Evolutionary conservation across 2,329 filamentous ascomycete species (phyloP).

Genomic region (Fusarium buxicola): DNA sequence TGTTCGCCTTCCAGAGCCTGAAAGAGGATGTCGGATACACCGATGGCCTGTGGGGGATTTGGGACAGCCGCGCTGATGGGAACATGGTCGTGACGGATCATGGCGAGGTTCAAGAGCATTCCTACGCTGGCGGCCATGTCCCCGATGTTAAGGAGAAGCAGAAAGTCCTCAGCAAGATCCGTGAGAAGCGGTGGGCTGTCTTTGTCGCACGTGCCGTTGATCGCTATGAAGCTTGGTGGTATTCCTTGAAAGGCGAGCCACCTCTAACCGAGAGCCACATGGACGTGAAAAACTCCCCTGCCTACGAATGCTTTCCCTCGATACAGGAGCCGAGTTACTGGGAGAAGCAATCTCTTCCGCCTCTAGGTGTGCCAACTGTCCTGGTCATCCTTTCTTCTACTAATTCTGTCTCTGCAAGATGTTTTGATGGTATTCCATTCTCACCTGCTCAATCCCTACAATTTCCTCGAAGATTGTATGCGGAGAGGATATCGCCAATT

Average conservation of each 20-base stretch:
- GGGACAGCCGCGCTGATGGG: constrained; percentile 54
- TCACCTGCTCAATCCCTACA: constrained; percentile 76
- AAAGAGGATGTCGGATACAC: constrained; percentile 69
- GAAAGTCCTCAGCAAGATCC: constrained; percentile 59
- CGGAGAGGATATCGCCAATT: constrained; percentile 30
- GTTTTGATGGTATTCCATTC: constrained; percentile 80
- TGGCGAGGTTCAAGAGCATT: constrained; percentile 26
- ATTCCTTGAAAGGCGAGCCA: constrained; percentile 12
- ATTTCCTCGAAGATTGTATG: constrained; percentile 47
- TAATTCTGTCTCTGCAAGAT: constrained; percentile 55
- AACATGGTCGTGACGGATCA: constrained; percentile 18
- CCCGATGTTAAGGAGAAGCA: constrained; percentile 42
- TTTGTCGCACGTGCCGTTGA: constrained; percentile 73
- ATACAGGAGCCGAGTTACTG: constrained; percentile 20
- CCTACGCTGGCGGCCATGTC: constrained; percentile 3
- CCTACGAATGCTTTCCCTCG: constrained; percentile 22
- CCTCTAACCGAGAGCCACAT: constrained; percentile 26
- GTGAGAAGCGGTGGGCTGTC: constrained; percentile 75
- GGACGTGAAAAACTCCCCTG: background rate
- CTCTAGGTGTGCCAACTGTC: constrained; percentile 31
- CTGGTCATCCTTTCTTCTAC: background rate
- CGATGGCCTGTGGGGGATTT: constrained; percentile 71
- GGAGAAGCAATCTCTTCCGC: constrained; percentile 32
- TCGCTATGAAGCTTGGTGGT: constrained; percentile 72
- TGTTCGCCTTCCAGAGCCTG: constrained; percentile 71